A percentile compares a stretch with the other conserved stretches of the same genome.
These are phyloP conservation scores for Tympanopsis confertula DNA, from an alignment of 2,329 filamentous ascomycete genomes.

Conservation along the genomic window DNA sequence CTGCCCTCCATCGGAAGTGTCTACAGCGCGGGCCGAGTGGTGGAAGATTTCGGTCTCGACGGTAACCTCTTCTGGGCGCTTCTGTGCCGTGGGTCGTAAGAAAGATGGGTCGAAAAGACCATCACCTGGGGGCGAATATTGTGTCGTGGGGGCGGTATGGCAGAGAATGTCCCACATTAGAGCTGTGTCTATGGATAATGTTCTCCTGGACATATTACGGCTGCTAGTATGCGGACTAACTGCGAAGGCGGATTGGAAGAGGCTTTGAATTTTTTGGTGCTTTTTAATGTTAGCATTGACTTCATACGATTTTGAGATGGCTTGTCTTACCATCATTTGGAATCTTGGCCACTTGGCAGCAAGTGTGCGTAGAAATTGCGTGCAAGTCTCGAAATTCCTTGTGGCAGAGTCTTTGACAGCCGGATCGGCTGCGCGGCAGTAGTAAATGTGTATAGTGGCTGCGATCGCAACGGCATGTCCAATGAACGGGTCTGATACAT, in stretches of 20 bases:
- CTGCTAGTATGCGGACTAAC: conserved; percentile 6
- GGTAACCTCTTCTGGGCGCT: conserved; percentile 4
- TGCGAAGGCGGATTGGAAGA: conserved; percentile 14
- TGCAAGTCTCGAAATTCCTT: conserved; percentile 12
- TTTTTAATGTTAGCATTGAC: conserved; percentile 3
- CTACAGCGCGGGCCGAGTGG: conserved; percentile 10
- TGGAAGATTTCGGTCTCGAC: conserved; percentile 18
- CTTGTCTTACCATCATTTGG: conserved; percentile 10
- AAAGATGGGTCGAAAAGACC: conserved; percentile 13
- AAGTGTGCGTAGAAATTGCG: conserved; percentile 11
- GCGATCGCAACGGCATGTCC: neutral
- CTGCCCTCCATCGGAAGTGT: conserved; percentile 14
- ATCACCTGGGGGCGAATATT: conserved; percentile 4
- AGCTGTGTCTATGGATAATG: conserved; percentile 15
- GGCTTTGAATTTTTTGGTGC: conserved; percentile 12
- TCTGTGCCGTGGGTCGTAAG: conserved; percentile 2
- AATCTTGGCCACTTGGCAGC: conserved; percentile 12
- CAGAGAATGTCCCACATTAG: conserved; percentile 18
- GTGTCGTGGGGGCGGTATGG: conserved; percentile 8
- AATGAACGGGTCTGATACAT: conserved; percentile 1
- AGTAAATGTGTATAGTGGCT: conserved; percentile 4
- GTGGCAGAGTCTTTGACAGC: conserved; percentile 11
- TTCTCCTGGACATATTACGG: conserved; percentile 7
- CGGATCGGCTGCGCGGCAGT: conserved; percentile 7
- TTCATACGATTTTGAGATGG: neutral